Base-by-base conservation (phyloP, 805 yeast species). In the Wilhelminamyces savonicus region DNA sequence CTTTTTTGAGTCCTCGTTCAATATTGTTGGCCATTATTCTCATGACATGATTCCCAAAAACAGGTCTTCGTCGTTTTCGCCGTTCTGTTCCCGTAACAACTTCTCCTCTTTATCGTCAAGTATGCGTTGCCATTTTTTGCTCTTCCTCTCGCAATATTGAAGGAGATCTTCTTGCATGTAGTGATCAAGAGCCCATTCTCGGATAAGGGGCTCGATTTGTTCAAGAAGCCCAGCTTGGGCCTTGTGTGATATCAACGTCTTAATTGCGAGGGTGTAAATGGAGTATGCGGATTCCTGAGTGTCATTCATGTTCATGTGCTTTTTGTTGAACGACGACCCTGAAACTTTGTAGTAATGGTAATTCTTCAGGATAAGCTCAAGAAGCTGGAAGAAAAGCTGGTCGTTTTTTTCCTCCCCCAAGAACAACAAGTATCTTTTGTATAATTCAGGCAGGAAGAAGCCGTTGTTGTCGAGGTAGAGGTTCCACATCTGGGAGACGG, bases 141-240 rank as follows among this genome's bases (percentile, higher is more conserved):
- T 41, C 12, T 48, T 40, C 3, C 23, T 20, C 10, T 21, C 35
- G 25, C 41, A 47, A 58, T 58, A 59, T 4, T 15, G 24, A 8
- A 28, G 29, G 22, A 59, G 34, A 7, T 33, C 26, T n/a, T 34
- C 27, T 8, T 32, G 36, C 69, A 63, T 62, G 16, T 27, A 26
- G 1, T 36, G 32, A 36, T 56, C 50, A 9, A 64, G 36, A 4
- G 54, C 28, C 71, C 71, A 64, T 41, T 62, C 53, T n/a, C 47
- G 40, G 10, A 59, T 47, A 11, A 62, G 41, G 8, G 59, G 59
- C 2, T 32, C 39, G 16, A 54, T 44, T 31, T 54, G 61, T 1
- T 56, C 59, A 24, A 52, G 41, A 21, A 36, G 38, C 5, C 52
- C 48, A 8, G 44, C 25, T 20, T 41, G 40, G 39, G 65, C 54